Evolutionary conservation across 148 eudicot genomes (phyloP).

Genomic region (Pouteria glomerata): DNA sequence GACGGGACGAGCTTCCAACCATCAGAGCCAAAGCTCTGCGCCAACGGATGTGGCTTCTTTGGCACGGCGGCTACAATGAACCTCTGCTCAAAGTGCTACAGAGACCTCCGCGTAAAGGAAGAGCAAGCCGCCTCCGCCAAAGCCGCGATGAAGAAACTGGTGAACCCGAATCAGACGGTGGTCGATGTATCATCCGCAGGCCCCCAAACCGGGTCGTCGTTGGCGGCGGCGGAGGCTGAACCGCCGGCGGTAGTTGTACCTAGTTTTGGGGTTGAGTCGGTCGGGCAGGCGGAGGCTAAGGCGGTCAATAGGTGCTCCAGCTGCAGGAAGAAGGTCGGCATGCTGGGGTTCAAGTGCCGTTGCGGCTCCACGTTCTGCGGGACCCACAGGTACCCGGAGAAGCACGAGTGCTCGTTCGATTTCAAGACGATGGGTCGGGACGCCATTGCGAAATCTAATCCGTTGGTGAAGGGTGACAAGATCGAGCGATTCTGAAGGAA

Average conservation of each 20-base stretch:
- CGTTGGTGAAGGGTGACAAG: slow-evolving; percentile 57
- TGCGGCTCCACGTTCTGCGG: slow-evolving; percentile 58
- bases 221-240: neutral
- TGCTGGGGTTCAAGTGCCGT: slow-evolving; percentile 54
- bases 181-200: neutral
- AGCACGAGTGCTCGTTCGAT: slow-evolving; percentile 46
- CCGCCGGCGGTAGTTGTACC: slow-evolving; percentile 6
- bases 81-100: slow-evolving; percentile 58
- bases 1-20: slow-evolving; percentile 41
- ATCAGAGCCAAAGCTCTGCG: slow-evolving; percentile 46
- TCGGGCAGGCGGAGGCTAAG: slow-evolving; percentile 9
- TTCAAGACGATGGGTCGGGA: slow-evolving; percentile 36
- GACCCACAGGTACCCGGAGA: slow-evolving; percentile 54
- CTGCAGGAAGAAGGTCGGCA: slow-evolving; percentile 61
- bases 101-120: slow-evolving; percentile 28
- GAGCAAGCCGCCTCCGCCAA: slow-evolving; percentile 36
- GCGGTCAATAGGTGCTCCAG: slow-evolving; percentile 34
- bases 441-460: slow-evolving; percentile 45
- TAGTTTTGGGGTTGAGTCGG: neutral
- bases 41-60: slow-evolving; percentile 65
- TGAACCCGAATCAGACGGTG: slow-evolving; percentile 7
- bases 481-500: slow-evolving; percentile 31
- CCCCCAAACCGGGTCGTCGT: neutral
- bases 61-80: slow-evolving; percentile 51
- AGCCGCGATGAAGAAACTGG: slow-evolving; percentile 31